Percentiles rank a stretch among this genome's conserved stretches.
Evolutionary conservation across 2,329 filamentous ascomycete species (phyloP).

Genomic region (Drechslerella dactyloides): DNA sequence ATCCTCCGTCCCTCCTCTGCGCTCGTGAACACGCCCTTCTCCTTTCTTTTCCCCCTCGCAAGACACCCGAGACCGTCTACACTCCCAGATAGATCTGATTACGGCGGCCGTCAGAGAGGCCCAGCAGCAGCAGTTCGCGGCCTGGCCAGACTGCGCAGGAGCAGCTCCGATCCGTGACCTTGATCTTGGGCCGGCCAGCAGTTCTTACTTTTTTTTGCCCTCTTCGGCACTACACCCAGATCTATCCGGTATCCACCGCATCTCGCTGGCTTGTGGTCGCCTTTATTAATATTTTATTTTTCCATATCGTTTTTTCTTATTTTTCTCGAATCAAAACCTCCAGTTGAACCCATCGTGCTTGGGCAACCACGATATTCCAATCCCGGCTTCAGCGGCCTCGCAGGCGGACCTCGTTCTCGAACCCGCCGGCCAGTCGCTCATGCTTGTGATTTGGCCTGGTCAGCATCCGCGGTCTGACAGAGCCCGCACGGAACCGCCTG

Average conservation of each 20-base stretch:
- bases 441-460: conserved; percentile 20
- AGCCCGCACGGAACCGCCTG: conserved; percentile 4
- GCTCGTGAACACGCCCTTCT: conserved; percentile 48
- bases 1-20: conserved; percentile 34
- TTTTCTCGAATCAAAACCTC: conserved; percentile 37
- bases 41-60: conserved; percentile 48
- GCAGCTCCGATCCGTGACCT: conserved; percentile 41
- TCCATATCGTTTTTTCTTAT: conserved; percentile 49
- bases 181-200: conserved; percentile 38
- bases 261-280: conserved; percentile 45
- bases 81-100: conserved; percentile 33
- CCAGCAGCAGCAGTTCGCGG: conserved; percentile 18
- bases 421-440: conserved; percentile 9
- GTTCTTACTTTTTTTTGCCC: conserved; percentile 44
- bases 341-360: conserved; percentile 27
- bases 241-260: conserved; percentile 48
- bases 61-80: conserved; percentile 50
- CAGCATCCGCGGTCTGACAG: conserved; percentile 19
- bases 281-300: conserved; percentile 47
- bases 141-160: conserved; percentile 44
- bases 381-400: conserved; percentile 24
- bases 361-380: conserved; percentile 37
- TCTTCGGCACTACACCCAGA: conserved; percentile 50
- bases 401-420: conserved; percentile 15
- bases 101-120: conserved; percentile 21